phyloP scores from a whole-genome alignment of 2,329 filamentous ascomycete species.

The Dryadomyces quercivorus region DNA sequence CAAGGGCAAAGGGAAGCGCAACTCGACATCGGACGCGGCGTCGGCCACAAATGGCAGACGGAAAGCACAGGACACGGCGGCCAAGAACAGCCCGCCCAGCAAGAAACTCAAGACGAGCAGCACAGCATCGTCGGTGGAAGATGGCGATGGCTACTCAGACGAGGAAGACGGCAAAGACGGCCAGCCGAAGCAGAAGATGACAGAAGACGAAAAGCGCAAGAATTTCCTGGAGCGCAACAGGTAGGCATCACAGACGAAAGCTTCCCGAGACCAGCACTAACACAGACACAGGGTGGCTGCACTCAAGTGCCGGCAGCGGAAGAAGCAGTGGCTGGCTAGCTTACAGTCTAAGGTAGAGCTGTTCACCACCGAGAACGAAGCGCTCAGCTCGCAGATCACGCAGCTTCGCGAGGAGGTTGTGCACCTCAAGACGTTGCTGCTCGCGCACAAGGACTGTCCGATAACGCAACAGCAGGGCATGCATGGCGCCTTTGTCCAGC shows the following conservation, averaged over 20 bases:
- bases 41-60: slow-evolving; percentile 52
- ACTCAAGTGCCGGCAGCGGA: slow-evolving; percentile 90
- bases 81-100: slow-evolving; percentile 44
- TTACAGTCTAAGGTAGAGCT: slow-evolving; percentile 90
- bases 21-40: slow-evolving; percentile 24
- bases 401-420: slow-evolving; percentile 86
- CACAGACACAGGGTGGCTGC: slow-evolving; percentile 65
- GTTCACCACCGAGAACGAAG: slow-evolving; percentile 85
- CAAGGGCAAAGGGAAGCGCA: slow-evolving; percentile 59
- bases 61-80: slow-evolving; percentile 56
- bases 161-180: slow-evolving; percentile 42
- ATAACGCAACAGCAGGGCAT: slow-evolving; percentile 80
- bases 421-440: slow-evolving; percentile 80
- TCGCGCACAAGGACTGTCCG: slow-evolving; percentile 93
- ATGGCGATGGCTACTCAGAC: slow-evolving; percentile 20
- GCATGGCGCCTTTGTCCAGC: slow-evolving; percentile 42
- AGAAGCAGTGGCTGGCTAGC: slow-evolving; percentile 97
- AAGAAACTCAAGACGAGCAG: slow-evolving; percentile 60
- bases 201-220: slow-evolving; percentile 94
- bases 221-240: slow-evolving; percentile 95
- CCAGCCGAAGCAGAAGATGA: slow-evolving; percentile 70
- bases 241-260: slow-evolving; percentile 30
- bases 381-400: slow-evolving; percentile 69
- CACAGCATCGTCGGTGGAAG: slow-evolving; percentile 1
- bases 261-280: slow-evolving; percentile 13